These are phyloP conservation scores for Aspergillus quadrilineatus DNA, from an alignment of 2,329 filamentous ascomycete species.

Conservation along the genomic window DNA sequence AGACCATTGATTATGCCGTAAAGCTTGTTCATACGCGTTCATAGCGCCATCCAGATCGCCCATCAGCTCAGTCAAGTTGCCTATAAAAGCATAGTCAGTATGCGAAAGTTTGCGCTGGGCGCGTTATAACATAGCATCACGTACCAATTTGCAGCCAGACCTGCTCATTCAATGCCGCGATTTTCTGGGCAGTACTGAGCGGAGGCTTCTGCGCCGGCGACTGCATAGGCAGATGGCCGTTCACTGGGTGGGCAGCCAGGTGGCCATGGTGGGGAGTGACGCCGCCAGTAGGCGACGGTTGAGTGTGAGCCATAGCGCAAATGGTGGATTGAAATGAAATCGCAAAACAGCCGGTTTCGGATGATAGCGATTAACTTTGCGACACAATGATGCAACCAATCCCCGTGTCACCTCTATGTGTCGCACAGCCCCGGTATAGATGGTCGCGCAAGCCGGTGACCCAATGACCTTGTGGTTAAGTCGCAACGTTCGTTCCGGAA, in stretches of 20 bases:
- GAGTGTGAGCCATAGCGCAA: conserved; percentile 68
- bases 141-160: conserved; percentile 93
- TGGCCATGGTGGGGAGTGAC: conserved; percentile 62
- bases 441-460: conserved; percentile 15
- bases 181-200: conserved; percentile 68
- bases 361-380: conserved; percentile 21
- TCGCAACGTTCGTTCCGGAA: conserved; percentile 13
- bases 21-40: conserved; percentile 83
- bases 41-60: conserved; percentile 87
- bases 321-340: conserved; percentile 6
- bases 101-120: neutral
- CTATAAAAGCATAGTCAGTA: conserved; percentile 48
- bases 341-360: conserved; percentile 12
- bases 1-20: conserved; percentile 84
- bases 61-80: conserved; percentile 81
- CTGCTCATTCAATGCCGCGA: conserved; percentile 76
- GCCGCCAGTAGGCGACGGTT: conserved; percentile 74
- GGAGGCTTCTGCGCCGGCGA: conserved; percentile 57
- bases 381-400: conserved; percentile 36
- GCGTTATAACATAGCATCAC: conserved; percentile 28
- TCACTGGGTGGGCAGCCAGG: conserved; percentile 34
- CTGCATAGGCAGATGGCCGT: conserved; percentile 59
- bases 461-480: conserved; percentile 12
- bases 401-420: conserved; percentile 19
- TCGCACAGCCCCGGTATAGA: conserved; percentile 21